A percentile compares a stretch with the other conserved stretches of the same genome.
phyloP scores from a whole-genome alignment of 73 alveolate genomes.

The Urostyla sp. region DNA sequence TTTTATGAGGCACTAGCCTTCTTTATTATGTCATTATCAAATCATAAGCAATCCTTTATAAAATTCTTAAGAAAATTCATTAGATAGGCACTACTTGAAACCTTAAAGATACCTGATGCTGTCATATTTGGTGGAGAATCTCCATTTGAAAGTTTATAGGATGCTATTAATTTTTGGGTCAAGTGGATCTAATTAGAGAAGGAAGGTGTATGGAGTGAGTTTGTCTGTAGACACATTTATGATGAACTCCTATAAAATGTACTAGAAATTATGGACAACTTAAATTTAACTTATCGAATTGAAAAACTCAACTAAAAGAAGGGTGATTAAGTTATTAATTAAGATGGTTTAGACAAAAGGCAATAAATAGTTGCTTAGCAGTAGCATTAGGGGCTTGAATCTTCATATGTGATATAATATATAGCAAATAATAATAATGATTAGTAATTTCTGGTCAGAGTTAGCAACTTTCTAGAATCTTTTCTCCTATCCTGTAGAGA shows the following conservation, averaged over 20 bases:
- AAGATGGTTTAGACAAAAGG: neutral
- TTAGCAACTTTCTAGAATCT: constrained; percentile 53
- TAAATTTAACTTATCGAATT: constrained; percentile 39
- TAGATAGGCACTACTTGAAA: constrained; percentile 41
- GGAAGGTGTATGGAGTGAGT: constrained; percentile 36
- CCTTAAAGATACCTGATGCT: constrained; percentile 65
- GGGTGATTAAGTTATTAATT: neutral
- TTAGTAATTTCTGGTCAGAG: constrained; percentile 54
- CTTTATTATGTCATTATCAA: constrained; percentile 45
- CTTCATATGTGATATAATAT: constrained; percentile 24
- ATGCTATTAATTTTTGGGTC: constrained; percentile 64
- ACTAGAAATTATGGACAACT: constrained; percentile 16
- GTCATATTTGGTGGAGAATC: constrained; percentile 57
- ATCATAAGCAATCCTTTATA: constrained; percentile 40
- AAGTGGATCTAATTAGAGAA: constrained; percentile 42
- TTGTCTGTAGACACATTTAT: constrained; percentile 39
- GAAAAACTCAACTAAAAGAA: constrained; percentile 6
- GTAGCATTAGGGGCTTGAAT: neutral
- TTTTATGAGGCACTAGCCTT: constrained; percentile 63
- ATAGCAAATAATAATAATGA: constrained; percentile 61
- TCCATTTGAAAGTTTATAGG: constrained; percentile 62
- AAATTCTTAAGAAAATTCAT: constrained; percentile 51
- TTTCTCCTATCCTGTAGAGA: constrained; percentile 46
- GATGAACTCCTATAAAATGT: constrained; percentile 47
- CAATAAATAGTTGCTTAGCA: neutral